Conservation (phyloP, 345 rosid genomes). For the Mangifera indica region DNA sequence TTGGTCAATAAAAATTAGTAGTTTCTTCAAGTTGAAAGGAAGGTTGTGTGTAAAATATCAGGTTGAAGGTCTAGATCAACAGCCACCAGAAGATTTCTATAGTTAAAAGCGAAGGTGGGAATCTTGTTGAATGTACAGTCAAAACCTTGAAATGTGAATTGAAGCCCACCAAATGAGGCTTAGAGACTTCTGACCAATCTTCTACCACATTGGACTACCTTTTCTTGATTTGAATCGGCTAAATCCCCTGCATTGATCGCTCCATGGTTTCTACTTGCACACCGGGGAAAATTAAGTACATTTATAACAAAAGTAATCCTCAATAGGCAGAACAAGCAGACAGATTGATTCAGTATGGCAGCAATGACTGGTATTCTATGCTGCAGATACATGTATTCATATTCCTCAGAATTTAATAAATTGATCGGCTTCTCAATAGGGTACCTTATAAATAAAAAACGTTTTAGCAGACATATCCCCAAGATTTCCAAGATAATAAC, state of each 20-base stretch:
- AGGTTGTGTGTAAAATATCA: no score
- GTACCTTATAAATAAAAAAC: background rate
- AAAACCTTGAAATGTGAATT: background rate
- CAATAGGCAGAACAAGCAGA: background rate
- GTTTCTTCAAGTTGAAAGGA: background rate
- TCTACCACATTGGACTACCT: no score
- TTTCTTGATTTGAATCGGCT: background rate
- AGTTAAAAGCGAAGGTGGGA: background rate
- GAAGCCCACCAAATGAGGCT: slow-evolving; percentile 16
- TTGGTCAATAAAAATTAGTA: background rate
- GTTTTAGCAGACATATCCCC: background rate
- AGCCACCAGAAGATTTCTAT: no score
- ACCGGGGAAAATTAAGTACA: no score
- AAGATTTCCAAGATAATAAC: background rate
- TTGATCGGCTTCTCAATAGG: background rate
- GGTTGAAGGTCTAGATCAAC: no score
- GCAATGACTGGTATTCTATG: background rate
- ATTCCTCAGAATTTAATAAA: background rate
- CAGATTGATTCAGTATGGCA: background rate
- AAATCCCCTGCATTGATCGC: background rate
- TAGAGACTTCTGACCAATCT: slow-evolving; percentile 8
- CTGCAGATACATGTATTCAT: background rate
- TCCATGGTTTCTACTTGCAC: background rate
- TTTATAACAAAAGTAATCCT: no score
- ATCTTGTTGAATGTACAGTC: background rate